Evolutionary conservation across 2,329 filamentous ascomycete species (phyloP), one percentile per base, ranked within the genome.

Genomic region (Pseudocercospora cruenta): DNA sequence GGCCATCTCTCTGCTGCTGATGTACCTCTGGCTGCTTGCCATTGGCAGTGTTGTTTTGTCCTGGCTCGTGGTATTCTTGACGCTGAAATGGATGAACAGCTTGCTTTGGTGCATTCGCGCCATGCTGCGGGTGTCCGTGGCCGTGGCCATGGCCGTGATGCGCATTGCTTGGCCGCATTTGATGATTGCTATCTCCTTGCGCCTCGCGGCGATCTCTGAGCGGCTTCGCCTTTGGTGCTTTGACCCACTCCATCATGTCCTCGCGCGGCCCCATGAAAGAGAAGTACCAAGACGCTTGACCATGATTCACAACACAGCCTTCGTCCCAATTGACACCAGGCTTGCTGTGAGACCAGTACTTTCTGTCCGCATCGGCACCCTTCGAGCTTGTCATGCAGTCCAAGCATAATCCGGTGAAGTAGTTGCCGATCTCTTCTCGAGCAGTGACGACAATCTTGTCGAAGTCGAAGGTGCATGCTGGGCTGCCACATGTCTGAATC

Each of bases 331-430:
- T 58, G 9, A 67, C 63, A 4, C 64, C 66, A 8, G 43, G 60
- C 7, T 60, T 31, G 58, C 63, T 63, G 19, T 74, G 61, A 6
- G 58, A 60, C 73, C 71, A 75, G 58, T 76, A 74, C 21, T 74
- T 72, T 0, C 58, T 54, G 33, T 76, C 67, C 1, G 55, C 16
- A 59, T 65, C 64, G 58, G 67, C 8, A 65, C 62, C 53, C 36
- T 64, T 66, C 28, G 66, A 70, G 3, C 54, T 43, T 28, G 72
- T 62, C 72, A 76, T 77, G 64, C 76, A 77, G 28, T 77, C 67
- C 4, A 78, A 59, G 39, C 77, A 78, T 24, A 78, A 47, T 3
- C 77, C 77, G 14, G 78, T 66, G 58, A 78, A 78, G 59, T 69
- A 66, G 9, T 33, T 19, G 7, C 53, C 59, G 8, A 63, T 60